Evolutionary conservation across 192 early-diverging fungal genomes (phyloP).

Genomic region (Funneliformis mosseae): DNA sequence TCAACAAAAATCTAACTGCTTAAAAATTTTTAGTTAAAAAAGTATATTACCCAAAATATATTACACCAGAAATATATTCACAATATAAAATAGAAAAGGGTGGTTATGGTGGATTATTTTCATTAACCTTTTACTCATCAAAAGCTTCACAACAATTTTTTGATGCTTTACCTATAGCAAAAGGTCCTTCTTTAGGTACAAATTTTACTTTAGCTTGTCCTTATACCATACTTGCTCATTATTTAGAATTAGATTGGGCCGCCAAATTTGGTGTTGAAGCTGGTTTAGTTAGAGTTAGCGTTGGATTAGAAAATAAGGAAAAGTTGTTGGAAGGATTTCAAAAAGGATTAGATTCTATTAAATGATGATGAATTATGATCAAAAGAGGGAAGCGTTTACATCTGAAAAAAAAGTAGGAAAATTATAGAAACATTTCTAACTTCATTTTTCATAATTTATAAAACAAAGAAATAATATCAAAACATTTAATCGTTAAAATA

Average conservation of each 20-base stretch:
- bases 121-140: slow-evolving; percentile 67
- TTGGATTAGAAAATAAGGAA: slow-evolving; percentile 82
- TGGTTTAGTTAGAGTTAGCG: slow-evolving; percentile 81
- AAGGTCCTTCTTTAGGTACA: slow-evolving; percentile 95
- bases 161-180: slow-evolving; percentile 78
- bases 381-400: too few species aligned
- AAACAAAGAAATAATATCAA: too few species aligned
- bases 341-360: slow-evolving; percentile 66
- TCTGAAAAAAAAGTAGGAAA: too few species aligned
- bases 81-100: slow-evolving; percentile 59
- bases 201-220: slow-evolving; percentile 95
- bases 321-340: slow-evolving; percentile 73
- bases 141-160: slow-evolving; percentile 68
- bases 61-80: slow-evolving; percentile 67
- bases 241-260: slow-evolving; percentile 93
- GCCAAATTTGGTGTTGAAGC: slow-evolving; percentile 72
- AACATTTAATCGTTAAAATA: too few species aligned
- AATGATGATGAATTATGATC: neutral
- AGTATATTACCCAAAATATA: slow-evolving; percentile 88
- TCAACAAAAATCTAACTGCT: neutral
- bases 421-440: too few species aligned
- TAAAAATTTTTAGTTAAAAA: slow-evolving; percentile 55
- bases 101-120: slow-evolving; percentile 91
- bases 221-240: slow-evolving; percentile 96
- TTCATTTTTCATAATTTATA: too few species aligned